phyloP scores from a whole-genome alignment of 208 protist genomes.

The Trypanosoma platydactyli region DNA sequence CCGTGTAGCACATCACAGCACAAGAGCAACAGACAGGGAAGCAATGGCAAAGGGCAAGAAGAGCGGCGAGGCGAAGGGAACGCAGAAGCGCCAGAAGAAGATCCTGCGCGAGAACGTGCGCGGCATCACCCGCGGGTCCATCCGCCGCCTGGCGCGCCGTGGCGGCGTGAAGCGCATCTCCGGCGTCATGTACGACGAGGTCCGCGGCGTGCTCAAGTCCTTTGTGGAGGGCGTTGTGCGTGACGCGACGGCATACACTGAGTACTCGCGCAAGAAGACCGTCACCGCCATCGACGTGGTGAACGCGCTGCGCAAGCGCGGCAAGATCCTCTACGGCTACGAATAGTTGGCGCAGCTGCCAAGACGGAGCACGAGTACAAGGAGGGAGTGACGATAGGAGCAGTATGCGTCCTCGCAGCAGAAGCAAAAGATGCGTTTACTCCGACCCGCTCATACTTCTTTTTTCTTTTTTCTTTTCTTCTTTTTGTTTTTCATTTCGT shows the following conservation, averaged over 20 bases:
- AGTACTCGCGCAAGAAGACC: conserved; percentile 66
- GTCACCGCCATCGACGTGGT: conserved; percentile 79
- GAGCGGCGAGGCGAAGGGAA: conserved; percentile 65
- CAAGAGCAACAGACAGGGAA: background rate
- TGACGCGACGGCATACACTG: conserved; percentile 66
- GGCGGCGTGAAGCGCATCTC: conserved; percentile 92
- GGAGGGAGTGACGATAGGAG: background rate
- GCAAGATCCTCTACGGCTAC: conserved; percentile 83
- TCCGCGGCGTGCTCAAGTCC: conserved; percentile 60
- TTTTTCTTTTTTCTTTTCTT: conserved; percentile 29
- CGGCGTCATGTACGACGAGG: conserved; percentile 37
- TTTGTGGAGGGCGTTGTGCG: conserved; percentile 72
- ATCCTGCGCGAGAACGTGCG: conserved; percentile 84
- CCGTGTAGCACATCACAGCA: too few species aligned
- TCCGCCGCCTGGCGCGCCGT: conserved; percentile 89
- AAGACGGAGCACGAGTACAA: background rate
- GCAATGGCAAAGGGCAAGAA: conserved; percentile 25
- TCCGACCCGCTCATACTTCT: background rate
- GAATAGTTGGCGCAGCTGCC: conserved; percentile 8
- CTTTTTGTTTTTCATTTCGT: too few species aligned
- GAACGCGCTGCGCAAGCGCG: conserved; percentile 77
- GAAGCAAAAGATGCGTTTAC: background rate
- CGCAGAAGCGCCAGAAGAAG: conserved; percentile 85
- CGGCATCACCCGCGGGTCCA: conserved; percentile 83
- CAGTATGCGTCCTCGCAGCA: too few species aligned